Base-by-base conservation (phyloP, 164 flowering plant genomes). In the Dillenia turbinata region DNA sequence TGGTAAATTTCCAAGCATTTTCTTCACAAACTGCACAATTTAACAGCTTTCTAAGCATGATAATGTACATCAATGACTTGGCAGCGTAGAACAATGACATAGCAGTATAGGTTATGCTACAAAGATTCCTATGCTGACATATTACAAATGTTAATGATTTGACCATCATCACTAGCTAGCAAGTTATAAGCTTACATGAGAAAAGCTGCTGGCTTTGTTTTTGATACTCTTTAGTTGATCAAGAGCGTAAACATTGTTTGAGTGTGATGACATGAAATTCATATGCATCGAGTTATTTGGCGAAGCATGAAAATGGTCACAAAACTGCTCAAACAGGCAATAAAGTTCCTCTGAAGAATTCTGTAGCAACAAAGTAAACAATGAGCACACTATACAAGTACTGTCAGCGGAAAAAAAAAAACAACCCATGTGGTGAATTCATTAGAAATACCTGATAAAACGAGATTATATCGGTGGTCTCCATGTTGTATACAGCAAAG, bases 401-500 rank as follows among this genome's bases (percentile, higher is more conserved):
- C 12, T 44, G 33, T 16, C 47, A 45, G 46, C 44, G 54, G 9
- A 24, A 47, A 15, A 13, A 52, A 54, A 53, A 44, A 19, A 19
- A 63, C 52, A 33, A 44, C 57, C 50, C 2, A 44, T 15, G 47
- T 19, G 22, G 22, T 19, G 56, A 51, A 59, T 44, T 61, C 54
- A 19, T 53, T 63, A 43, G 12, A 52, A 12, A 22, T 69, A 88
- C 99, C 97, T 88, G 94, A 81, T 88, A 87, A 75, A 92, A 91
- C 59, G 99, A 86, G 69, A 90, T 75, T 60, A 95, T 77, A 64
- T 92, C 96, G 63, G 97, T 90, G 16, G 94, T 80, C 76, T 92
- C 97, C 97, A 95, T 95, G 79, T 92, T 85, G 75, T 95, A 95
- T 60, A 95, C 91, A 71, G 89, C 92, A 75, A 92, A 85, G 69